Evolutionary conservation across 1,139 yeast genomes (phyloP).

Genomic region (Diutina mesorugosa): DNA sequence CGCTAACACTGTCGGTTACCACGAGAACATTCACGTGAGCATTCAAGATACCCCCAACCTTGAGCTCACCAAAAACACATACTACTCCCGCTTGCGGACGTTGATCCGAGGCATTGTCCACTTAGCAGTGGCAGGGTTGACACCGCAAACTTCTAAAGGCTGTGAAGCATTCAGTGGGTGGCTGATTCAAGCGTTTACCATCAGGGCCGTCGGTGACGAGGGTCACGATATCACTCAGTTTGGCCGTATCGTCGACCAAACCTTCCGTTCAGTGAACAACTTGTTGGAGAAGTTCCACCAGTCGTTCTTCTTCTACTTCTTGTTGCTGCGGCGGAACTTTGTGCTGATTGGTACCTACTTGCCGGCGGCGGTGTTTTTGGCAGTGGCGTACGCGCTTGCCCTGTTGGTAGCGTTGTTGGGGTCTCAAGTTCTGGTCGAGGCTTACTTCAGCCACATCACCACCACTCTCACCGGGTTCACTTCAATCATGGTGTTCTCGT

Average conservation of each 20-base stretch:
- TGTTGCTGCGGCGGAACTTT: slow-evolving; percentile 67
- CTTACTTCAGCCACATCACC: slow-evolving; percentile 15
- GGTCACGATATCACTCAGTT: slow-evolving; percentile 74
- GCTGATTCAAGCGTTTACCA: slow-evolving; percentile 85
- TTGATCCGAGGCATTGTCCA: slow-evolving; percentile 52
- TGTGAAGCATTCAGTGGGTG: slow-evolving; percentile 92
- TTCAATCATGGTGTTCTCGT: slow-evolving; percentile 20
- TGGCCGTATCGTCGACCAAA: slow-evolving; percentile 82
- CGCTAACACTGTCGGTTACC: slow-evolving; percentile 56
- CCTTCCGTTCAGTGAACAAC: slow-evolving; percentile 83
- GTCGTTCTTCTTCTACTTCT: slow-evolving; percentile 83
- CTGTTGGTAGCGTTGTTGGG: slow-evolving; percentile 49
- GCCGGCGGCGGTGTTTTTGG: slow-evolving; percentile 71
- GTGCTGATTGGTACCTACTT: slow-evolving; percentile 91
- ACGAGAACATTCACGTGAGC: slow-evolving; percentile 61
- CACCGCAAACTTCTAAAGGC: slow-evolving; percentile 38
- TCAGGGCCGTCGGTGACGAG: slow-evolving; percentile 45
- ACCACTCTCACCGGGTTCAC: slow-evolving; percentile 19
- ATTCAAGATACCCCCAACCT: slow-evolving; percentile 46
- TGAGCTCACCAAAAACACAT: slow-evolving; percentile 32
- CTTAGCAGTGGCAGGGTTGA: slow-evolving; percentile 61
- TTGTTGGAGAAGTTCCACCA: slow-evolving; percentile 93
- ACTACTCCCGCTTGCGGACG: slow-evolving; percentile 44
- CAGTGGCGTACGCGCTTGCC: slow-evolving; percentile 59
- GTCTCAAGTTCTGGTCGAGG: slow-evolving; percentile 12